Base-by-base conservation (phyloP, 1,284 basidiomycete species). In the Erythrobasidium hasegawianum region DNA sequence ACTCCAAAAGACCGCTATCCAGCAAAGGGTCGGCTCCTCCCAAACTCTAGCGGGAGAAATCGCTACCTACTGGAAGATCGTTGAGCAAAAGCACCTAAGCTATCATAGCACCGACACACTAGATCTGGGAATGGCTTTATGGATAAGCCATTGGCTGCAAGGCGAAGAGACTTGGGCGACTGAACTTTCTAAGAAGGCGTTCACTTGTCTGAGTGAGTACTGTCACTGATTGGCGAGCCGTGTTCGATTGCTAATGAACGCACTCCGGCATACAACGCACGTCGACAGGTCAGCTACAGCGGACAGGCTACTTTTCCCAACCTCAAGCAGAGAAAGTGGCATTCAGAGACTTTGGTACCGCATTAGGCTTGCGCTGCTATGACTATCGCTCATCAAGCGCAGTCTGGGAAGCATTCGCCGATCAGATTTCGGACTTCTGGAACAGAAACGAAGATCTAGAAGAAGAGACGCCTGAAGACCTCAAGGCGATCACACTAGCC, bases 121-220 rank as follows among this genome's bases (percentile, higher is more conserved):
- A 33, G 74, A 75, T 60, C 69, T 74, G 10, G 75, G 74, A 1
- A 76, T 74, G 75, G 73, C 72, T 18, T 68, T 75, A 8, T 76
- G 74, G 76, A 72, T 71, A 3, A 71, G 71, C 16, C 75, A 75
- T 60, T 75, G 73, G 71, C 69, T 73, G 50, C 70, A 68, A 24
- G 71, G 69, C 24, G 62, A 71, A 58, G 72, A 75, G 54, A 68
- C 70, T 39, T 75, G 74, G 74, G 74, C 73, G 18, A 70, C 38
- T 1, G 57, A 26, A 20, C 49, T 69, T 24, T 58, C 38, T 38
- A 53, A 45, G 22, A 52, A 53, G 24, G 62, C 56, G 14, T 64
- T 58, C 40, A 24, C 54, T 41, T 20, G 18, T 33, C 57, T 47
- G n/a, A n/a, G 66, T 22, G 41, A 45, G 39, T 68, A 55, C 59